Evolutionary conservation across 306 rosid species (phyloP), one percentile per base, ranked within the genome.

Genomic region (Cajanus cajan): DNA sequence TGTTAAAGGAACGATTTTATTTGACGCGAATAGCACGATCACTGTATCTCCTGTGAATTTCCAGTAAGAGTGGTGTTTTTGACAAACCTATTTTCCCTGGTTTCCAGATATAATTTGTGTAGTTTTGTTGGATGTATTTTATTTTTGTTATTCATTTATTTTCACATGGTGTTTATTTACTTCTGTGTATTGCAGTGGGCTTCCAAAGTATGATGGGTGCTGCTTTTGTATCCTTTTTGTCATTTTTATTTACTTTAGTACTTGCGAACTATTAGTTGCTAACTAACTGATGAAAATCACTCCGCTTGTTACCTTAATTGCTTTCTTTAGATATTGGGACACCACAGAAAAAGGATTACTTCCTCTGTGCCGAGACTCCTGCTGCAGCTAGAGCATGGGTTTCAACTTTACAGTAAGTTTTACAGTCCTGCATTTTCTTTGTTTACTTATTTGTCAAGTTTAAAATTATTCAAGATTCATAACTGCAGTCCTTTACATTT

Each of bases 311-410:
- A 40, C 64, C 90, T 91, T 92, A 87, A 91, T 90, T 70, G 31
- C 40, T 40, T 45, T 48, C 41, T 71, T 44, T 80, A 96, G 99
- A 93, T 82, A 90, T 96, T 62, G 98, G 99, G 50, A 96, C 97
- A 47, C 99, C 99, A 13, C 99, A 93, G 88, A 96, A 91, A 85
- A 89, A 90, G 82, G 99, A 96, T 85, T 93, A 93, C 84, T 93
- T 96, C 84, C 98, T 96, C 34, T 96, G 99, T 82, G 98, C 99
- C 0, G 98, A 96, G 89, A 96, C 99, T 82, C 92, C 98, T 72
- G 97, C 87, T 81, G 98, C 99, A 50, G 98, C 99, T 55, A 90
- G 92, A 88, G 99, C 99, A 63, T 96, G 99, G 99, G 99, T 93
- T 40, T 84, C 91, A 78, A 93, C 99, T 11, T 87, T 96, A 78